These are phyloP conservation scores for Eucalyptus curtisii DNA, from an alignment of 345 rosid species.

Conservation along the genomic window DNA sequence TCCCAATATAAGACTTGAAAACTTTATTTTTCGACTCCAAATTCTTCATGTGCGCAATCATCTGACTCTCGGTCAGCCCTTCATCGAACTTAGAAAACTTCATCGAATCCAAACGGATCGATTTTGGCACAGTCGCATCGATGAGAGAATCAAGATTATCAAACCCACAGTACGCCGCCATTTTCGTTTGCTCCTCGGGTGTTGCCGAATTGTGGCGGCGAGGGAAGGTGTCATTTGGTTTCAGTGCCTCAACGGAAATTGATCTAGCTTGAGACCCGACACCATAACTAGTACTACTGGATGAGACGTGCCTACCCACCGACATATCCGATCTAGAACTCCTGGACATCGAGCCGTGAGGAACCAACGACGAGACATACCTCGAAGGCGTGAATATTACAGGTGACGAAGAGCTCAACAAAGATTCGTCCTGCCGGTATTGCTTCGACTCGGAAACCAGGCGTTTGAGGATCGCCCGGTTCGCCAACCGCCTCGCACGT, in stretches of 20 bases:
- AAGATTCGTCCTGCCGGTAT: slow-evolving; percentile 19
- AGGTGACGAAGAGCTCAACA: not conserved
- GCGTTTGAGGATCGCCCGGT: slow-evolving; percentile 52
- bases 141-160: slow-evolving; percentile 51
- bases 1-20: slow-evolving; percentile 78
- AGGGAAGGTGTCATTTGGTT: slow-evolving; percentile 70
- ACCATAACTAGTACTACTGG: not conserved
- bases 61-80: slow-evolving; percentile 84
- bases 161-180: slow-evolving; percentile 68
- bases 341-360: slow-evolving; percentile 14
- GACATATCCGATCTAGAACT: not conserved
- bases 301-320: not conserved
- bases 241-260: slow-evolving; percentile 67
- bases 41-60: slow-evolving; percentile 65
- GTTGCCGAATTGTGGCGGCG: slow-evolving; percentile 94
- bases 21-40: slow-evolving; percentile 80
- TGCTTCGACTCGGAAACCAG: slow-evolving; percentile 54
- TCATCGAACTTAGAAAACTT: slow-evolving; percentile 74
- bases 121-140: slow-evolving; percentile 90
- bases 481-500: slow-evolving; percentile 84
- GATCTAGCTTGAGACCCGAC: slow-evolving; percentile 8
- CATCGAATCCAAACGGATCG: slow-evolving; percentile 78
- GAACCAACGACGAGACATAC: slow-evolving; percentile 63
- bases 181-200: slow-evolving; percentile 68
- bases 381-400: slow-evolving; percentile 48